Evolutionary conservation across 768 basidiomycete species (phyloP).

Genomic region (Clitopilus hobsonii): DNA sequence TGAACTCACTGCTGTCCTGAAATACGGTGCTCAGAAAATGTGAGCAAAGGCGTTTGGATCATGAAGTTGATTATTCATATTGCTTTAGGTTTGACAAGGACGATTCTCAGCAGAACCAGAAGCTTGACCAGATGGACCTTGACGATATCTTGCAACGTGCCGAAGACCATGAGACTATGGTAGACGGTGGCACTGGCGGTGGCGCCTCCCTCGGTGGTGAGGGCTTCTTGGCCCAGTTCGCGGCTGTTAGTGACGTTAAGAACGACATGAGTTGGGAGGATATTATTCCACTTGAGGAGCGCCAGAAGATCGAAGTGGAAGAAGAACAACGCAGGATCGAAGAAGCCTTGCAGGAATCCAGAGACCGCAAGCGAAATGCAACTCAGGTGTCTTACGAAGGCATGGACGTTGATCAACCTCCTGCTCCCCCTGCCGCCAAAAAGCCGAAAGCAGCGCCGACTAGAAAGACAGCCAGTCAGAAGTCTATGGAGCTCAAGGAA

Average conservation of each 20-base stretch:
- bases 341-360: conserved; percentile 58
- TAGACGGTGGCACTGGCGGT: conserved; percentile 72
- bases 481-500: conserved; percentile 95
- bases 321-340: conserved; percentile 72
- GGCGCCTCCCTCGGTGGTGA: conserved; percentile 97
- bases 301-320: conserved; percentile 79
- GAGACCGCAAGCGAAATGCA: conserved; percentile 78
- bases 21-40: conserved; percentile 99
- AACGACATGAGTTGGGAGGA: conserved; percentile 99
- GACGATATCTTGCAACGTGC: conserved; percentile 97
- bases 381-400: conserved; percentile 89
- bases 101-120: conserved; percentile 86
- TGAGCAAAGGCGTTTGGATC: conserved; percentile 28
- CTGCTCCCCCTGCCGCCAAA: conserved; percentile 58
- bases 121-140: conserved; percentile 98
- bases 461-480: conserved; percentile 89
- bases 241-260: conserved; percentile 95
- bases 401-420: conserved; percentile 83
- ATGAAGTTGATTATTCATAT: conserved; percentile 10
- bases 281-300: conserved; percentile 92
- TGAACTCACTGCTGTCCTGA: conserved; percentile 94
- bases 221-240: conserved; percentile 92
- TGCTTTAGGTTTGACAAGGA: conserved; percentile 89
- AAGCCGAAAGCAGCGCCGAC: conserved; percentile 70
- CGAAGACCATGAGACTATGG: conserved; percentile 94